Evolutionary conservation across 1,284 basidiomycete species (phyloP).

Genomic region (Boletellus deceptivus): DNA sequence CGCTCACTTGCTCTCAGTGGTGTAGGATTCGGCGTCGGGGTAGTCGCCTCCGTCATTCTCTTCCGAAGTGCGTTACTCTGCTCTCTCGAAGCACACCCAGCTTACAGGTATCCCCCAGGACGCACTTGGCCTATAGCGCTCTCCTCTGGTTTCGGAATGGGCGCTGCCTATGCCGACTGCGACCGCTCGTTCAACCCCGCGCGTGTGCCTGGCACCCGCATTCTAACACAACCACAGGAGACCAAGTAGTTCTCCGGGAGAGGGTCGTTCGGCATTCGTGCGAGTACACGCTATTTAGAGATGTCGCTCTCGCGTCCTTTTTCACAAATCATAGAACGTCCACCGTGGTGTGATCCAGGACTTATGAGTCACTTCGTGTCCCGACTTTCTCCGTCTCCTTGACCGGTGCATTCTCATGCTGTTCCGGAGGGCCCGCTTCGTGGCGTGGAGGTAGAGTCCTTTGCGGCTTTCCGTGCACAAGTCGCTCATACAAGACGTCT

Average conservation of each 20-base stretch:
- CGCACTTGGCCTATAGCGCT: conserved; percentile 96
- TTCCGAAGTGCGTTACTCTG: conserved; percentile 80
- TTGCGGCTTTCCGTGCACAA: conserved; percentile 60
- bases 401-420: not conserved
- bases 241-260: conserved; percentile 20
- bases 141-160: conserved; percentile 86
- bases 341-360: not conserved
- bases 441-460: conserved; percentile 33
- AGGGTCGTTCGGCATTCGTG: not conserved
- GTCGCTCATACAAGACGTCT: conserved; percentile 68
- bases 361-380: conserved; percentile 4
- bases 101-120: conserved; percentile 50
- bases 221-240: conserved; percentile 46
- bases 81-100: conserved; percentile 1
- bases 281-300: conserved; percentile 18
- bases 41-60: conserved; percentile 91
- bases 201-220: conserved; percentile 85
- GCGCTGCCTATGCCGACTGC: conserved; percentile 92
- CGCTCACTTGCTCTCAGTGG: conserved; percentile 57
- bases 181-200: conserved; percentile 96
- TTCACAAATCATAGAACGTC: conserved; percentile 15
- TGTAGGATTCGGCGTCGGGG: conserved; percentile 92
- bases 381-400: conserved; percentile 22
- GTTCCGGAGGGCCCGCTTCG: not conserved
- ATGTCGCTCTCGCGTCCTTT: not conserved